phyloP scores from a whole-genome alignment of 805 yeast genomes.

The Candida manassasensis region DNA sequence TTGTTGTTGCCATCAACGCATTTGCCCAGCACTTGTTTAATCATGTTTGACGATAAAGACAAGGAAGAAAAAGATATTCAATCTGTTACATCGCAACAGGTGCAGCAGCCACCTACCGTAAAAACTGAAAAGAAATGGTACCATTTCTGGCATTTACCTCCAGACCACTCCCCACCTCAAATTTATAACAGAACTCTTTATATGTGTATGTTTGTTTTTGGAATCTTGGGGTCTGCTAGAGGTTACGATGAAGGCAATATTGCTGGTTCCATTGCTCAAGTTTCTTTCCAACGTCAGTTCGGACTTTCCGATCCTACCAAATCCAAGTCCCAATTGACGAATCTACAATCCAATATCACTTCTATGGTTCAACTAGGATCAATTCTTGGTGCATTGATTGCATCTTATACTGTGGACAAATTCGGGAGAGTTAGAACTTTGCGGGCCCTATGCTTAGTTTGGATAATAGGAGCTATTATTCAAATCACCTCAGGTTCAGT shows the following conservation, averaged over 20 bases:
- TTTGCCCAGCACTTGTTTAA: background rate
- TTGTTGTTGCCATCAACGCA: no score
- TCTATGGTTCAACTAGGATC: constrained; percentile 55
- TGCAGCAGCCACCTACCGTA: background rate
- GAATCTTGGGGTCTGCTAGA: constrained; percentile 50
- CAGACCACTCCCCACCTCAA: constrained; percentile 27
- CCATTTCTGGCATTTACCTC: constrained; percentile 5
- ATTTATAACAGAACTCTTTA: constrained; percentile 43
- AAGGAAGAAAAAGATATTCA: constrained; percentile 3
- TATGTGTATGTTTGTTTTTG: constrained; percentile 43
- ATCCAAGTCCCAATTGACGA: constrained; percentile 31
- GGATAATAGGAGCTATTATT: constrained; percentile 43
- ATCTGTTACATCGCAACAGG: background rate
- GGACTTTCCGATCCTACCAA: constrained; percentile 37
- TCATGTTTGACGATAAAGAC: background rate
- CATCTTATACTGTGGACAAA: constrained; percentile 42
- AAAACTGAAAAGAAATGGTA: constrained; percentile 2
- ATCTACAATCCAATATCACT: constrained; percentile 46
- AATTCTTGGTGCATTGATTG: constrained; percentile 46
- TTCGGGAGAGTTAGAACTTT: constrained; percentile 47
- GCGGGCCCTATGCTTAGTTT: constrained; percentile 36
- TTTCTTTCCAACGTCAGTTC: constrained; percentile 36
- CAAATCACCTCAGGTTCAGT: constrained; percentile 41
- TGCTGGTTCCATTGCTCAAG: constrained; percentile 41
- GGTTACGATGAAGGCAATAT: constrained; percentile 54